These are phyloP conservation scores for Tuber melanosporum DNA, from an alignment of 495 filamentous ascomycete species.

Conservation along the genomic window DNA sequence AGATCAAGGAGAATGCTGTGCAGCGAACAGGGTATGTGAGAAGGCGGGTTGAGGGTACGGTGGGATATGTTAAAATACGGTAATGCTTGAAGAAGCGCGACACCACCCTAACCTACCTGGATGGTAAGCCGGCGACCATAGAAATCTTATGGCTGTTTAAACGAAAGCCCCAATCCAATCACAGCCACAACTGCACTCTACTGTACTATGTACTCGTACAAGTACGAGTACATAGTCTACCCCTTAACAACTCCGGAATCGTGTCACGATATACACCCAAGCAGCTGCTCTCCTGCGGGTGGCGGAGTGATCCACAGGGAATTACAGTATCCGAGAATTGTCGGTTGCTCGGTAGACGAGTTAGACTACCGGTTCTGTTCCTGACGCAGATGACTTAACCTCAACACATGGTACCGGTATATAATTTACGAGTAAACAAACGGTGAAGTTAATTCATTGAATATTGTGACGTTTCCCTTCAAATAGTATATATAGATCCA, in stretches of 20 bases:
- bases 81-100: background rate
- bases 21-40: background rate
- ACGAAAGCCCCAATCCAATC: background rate
- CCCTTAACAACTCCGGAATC: background rate
- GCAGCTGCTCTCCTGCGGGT: too few species aligned
- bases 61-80: background rate
- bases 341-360: background rate
- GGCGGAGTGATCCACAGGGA: background rate
- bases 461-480: background rate
- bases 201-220: too few species aligned
- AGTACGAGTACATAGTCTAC: too few species aligned
- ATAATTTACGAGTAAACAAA: background rate
- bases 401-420: background rate
- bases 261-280: background rate
- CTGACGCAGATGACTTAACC: background rate
- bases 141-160: background rate
- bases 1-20: background rate
- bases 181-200: background rate
- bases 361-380: background rate
- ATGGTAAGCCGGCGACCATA: background rate
- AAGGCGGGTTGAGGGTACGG: background rate
- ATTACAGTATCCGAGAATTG: background rate
- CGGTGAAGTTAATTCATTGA: background rate
- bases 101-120: background rate
- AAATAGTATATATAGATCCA: background rate